Base-by-base conservation (phyloP, 805 yeast species). In the Blastobotrys attinorum region DNA sequence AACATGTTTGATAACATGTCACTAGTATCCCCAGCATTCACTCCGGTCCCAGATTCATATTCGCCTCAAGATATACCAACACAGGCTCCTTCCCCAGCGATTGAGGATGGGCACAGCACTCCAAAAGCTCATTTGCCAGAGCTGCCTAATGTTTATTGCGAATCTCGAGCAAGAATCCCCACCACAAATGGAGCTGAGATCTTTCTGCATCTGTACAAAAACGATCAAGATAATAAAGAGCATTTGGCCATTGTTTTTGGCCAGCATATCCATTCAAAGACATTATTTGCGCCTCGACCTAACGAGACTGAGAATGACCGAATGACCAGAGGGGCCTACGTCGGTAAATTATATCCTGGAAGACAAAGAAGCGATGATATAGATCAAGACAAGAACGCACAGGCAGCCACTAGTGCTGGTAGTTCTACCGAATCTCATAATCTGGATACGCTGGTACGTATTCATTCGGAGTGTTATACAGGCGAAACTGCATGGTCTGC, bases 401-500 rank as follows among this genome's bases (percentile, higher is more conserved):
- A 36, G 36, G 46, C 56, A 3, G 29, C 29, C 7, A 11, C 29
- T 25, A 25, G 7, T 11, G 29, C 29, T 25, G 11, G 7, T 11
- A 7, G 10, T 8, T 7, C 7, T 7, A 2, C 39, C 3, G 27
- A 32, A 10, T 6, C 11, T 34, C 17, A 39, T 17, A 16, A 25
- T 11, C 32, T 40, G 42, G 63, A 63, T 45, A 62, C 67, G 58
- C 64, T 90, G 49, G 95, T 83, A 3, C 72, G 99, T 48, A 88
- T 92, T 52, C 99, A 92, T 60, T 83, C 95, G 2, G 99, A 92
- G 61, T 92, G 99, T 64, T 92, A 90, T 67, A 92, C 99, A 0
- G 99, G 99, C 2, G 99, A 92, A 60, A 92, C 97, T 1, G 97
- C 97, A 7, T 92, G 99, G 98, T 79, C 90, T 46, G 97, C 99